Conservation (phyloP, 2,329 filamentous ascomycete genomes). For the Decorospora gaudefroyi region DNA sequence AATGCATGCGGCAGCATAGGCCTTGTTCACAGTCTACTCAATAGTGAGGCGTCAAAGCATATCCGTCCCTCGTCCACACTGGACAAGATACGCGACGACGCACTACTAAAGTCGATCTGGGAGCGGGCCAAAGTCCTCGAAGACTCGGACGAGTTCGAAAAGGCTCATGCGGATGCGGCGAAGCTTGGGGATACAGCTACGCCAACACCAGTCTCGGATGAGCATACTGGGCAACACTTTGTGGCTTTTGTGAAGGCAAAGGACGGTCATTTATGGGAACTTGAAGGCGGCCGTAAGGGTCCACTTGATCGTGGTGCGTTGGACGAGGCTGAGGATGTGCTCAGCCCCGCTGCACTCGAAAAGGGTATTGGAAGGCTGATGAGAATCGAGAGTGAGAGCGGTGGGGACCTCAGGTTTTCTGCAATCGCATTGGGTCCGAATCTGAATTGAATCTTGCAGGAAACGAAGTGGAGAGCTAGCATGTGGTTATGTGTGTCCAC, state of each 20-base stretch:
- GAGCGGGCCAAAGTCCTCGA: conserved; percentile 59
- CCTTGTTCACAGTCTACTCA: conserved; percentile 59
- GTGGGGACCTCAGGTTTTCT: conserved; percentile 51
- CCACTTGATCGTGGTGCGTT: conserved; percentile 53
- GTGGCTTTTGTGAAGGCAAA: conserved; percentile 54
- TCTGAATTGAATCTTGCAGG: neutral
- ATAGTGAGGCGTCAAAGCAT: conserved; percentile 52
- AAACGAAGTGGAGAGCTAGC: neutral
- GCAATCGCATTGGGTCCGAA: conserved; percentile 49
- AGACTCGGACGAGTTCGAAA: conserved; percentile 52
- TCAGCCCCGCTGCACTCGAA: conserved; percentile 51
- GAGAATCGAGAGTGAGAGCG: conserved; percentile 44
- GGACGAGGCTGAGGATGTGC: conserved; percentile 50
- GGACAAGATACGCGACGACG: conserved; percentile 51
- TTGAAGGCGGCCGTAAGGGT: conserved; percentile 52
- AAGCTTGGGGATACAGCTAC: conserved; percentile 48
- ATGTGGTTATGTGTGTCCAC: neutral
- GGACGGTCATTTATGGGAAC: conserved; percentile 54
- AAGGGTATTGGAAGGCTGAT: conserved; percentile 48
- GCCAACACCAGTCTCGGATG: conserved; percentile 36
- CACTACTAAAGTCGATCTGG: conserved; percentile 51
- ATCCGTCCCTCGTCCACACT: conserved; percentile 53
- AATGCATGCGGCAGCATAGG: conserved; percentile 64
- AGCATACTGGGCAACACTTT: conserved; percentile 50
- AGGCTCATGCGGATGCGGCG: conserved; percentile 51